Evolutionary conservation across 1,284 basidiomycete species (phyloP).

Genomic region (Cutaneotrichosporon curvatum): DNA sequence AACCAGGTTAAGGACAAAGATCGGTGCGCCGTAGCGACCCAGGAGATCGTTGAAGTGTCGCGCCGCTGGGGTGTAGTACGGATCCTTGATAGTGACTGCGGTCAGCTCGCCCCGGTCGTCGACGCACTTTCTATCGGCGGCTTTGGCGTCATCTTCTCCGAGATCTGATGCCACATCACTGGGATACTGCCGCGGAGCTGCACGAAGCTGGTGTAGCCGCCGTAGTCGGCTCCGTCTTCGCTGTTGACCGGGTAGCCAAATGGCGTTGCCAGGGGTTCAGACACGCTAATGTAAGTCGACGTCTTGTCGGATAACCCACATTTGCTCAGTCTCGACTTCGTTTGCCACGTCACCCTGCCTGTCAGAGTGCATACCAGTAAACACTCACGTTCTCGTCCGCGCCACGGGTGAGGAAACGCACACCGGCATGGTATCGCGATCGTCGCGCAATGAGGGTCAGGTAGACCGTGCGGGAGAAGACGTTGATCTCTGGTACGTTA

Average conservation of each 20-base stretch:
- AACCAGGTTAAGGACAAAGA: conserved; percentile 94
- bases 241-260: conserved; percentile 58
- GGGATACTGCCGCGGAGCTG: conserved; percentile 96
- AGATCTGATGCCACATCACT: conserved; percentile 92
- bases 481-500: conserved; percentile 66
- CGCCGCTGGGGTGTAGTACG: conserved; percentile 88
- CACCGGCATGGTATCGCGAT: conserved; percentile 92
- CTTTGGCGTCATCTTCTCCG: conserved; percentile 78
- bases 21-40: conserved; percentile 78
- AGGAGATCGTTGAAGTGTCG: conserved; percentile 92
- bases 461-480: conserved; percentile 84
- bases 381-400: conserved; percentile 61
- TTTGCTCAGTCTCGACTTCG: conserved; percentile 98
- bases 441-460: conserved; percentile 89
- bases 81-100: conserved; percentile 85
- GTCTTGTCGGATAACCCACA: conserved; percentile 44
- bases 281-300: conserved; percentile 51
- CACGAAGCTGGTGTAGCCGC: conserved; percentile 89
- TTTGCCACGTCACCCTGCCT: conserved; percentile 91
- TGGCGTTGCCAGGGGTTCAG: conserved; percentile 83
- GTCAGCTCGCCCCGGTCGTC: not conserved
- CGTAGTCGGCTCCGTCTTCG: conserved; percentile 28
- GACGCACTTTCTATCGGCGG: conserved; percentile 88
- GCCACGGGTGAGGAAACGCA: conserved; percentile 88
- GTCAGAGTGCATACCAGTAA: conserved; percentile 1